A percentile compares a stretch with the other conserved stretches of the same genome.
Evolutionary conservation across 2,329 filamentous ascomycete species (phyloP).

Genomic region (Cyphellophora attinorum): DNA sequence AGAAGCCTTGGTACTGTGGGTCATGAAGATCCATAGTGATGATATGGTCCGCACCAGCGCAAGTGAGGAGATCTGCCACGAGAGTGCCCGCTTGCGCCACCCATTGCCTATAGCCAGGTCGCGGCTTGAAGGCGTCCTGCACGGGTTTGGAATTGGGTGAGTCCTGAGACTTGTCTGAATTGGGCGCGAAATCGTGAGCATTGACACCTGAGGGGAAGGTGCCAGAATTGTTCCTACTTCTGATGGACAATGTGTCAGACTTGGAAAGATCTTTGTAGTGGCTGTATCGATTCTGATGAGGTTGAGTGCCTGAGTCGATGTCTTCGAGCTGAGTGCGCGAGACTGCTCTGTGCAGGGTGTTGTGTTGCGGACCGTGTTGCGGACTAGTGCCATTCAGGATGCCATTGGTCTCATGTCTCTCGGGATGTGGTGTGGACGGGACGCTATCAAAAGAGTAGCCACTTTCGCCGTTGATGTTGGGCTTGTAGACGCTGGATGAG

Average conservation of each 20-base stretch:
- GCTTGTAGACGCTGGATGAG: constrained; percentile 20
- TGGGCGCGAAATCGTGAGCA: constrained; percentile 46
- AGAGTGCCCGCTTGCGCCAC: constrained; percentile 94
- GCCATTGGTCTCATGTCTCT: constrained; percentile 39
- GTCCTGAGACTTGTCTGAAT: too few relatives aligned
- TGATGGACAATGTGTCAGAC: constrained; percentile 19
- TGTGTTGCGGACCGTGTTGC: too few relatives aligned
- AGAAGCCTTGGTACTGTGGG: constrained; percentile 96
- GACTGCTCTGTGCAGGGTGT: constrained; percentile 63
- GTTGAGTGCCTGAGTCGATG: constrained; percentile 27
- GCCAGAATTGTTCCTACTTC: constrained; percentile 12
- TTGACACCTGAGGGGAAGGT: constrained; percentile 36
- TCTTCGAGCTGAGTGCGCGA: constrained; percentile 57
- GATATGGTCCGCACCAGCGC: constrained; percentile 89
- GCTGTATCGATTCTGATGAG: constrained; percentile 31
- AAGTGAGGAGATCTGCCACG: constrained; percentile 87
- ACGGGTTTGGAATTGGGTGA: constrained; percentile 6
- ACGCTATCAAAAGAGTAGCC: constrained; percentile 87
- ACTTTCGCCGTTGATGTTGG: constrained; percentile 44
- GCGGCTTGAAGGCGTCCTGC: constrained; percentile 61
- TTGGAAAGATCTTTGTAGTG: constrained; percentile 29
- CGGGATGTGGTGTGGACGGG: constrained; percentile 72
- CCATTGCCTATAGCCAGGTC: constrained; percentile 96
- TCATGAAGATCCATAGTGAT: constrained; percentile 98
- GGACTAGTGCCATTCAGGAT: neutral